phyloP scores from a whole-genome alignment of 163 green algal genomes.

The Volvox carteri region DNA sequence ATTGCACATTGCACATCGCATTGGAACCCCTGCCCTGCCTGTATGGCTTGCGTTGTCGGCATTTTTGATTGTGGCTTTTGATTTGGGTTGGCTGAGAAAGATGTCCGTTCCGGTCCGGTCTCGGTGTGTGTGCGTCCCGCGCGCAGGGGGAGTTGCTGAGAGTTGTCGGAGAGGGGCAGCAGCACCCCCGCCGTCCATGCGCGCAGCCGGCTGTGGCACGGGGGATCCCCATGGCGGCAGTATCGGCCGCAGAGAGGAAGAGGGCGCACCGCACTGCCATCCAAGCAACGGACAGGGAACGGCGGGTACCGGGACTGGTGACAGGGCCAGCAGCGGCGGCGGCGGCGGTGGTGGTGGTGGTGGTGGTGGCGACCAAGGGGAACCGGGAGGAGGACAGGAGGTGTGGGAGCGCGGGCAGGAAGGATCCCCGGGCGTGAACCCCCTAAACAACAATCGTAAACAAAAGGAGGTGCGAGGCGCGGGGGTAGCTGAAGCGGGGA shows the following conservation, averaged over 20 bases:
- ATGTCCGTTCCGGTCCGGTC: not conserved
- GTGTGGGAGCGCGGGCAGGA: no score
- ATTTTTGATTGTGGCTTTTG: no score
- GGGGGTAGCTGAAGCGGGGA: not conserved
- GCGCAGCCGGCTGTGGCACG: not conserved
- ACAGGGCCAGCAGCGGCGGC: not conserved
- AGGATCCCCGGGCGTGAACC: no score
- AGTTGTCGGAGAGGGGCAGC: not conserved
- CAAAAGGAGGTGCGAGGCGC: not conserved
- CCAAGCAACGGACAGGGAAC: not conserved
- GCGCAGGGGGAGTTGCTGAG: not conserved
- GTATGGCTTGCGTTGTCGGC: no score
- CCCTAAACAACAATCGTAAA: not conserved
- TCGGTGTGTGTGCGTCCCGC: not conserved
- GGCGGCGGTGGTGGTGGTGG: not conserved
- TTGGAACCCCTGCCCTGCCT: no score
- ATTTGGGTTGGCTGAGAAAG: no score
- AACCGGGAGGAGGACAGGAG: no score
- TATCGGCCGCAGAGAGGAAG: conserved; percentile 2
- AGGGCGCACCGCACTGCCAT: not conserved
- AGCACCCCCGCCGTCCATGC: not conserved
- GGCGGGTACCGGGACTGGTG: not conserved
- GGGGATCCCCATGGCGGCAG: not conserved
- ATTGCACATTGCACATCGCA: no score
- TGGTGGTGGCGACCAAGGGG: not conserved